Conservation (phyloP, 768 basidiomycete genomes). For the Mrakia frigida region DNA sequence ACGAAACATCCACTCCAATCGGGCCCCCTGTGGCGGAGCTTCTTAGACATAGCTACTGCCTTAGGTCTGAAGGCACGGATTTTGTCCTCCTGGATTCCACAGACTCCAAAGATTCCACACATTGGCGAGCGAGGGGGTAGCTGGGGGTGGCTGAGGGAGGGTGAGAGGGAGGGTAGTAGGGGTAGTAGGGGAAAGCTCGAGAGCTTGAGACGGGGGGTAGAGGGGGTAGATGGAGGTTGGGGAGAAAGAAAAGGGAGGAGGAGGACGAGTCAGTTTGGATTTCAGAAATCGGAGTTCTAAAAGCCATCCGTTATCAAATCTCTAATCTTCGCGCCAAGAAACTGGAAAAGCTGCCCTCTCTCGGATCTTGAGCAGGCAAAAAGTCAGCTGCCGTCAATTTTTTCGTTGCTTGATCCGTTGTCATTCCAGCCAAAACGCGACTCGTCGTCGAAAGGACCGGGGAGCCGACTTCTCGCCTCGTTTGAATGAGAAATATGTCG, state of each 20-base stretch:
- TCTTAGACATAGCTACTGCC: constrained; percentile 80
- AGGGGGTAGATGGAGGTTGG: background rate
- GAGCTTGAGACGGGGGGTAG: no score
- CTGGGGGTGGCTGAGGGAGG: background rate
- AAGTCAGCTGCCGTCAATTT: no score
- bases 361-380: no score
- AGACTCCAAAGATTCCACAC: constrained; percentile 85
- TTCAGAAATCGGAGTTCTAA: background rate
- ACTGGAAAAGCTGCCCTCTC: no score
- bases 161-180: background rate
- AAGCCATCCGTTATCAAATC: background rate
- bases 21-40: constrained; percentile 86
- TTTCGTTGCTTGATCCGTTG: no score
- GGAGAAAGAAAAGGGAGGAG: background rate
- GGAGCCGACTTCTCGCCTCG: no score
- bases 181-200: background rate
- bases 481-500: no score
- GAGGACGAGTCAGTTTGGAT: background rate
- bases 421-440: no score
- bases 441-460: no score
- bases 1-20: constrained; percentile 98
- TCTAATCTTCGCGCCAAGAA: no score
- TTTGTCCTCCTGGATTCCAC: constrained; percentile 64
- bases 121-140: constrained; percentile 47
- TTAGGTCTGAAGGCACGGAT: constrained; percentile 63